A percentile compares a stretch with the other conserved stretches of the same genome.
Evolutionary conservation across 2,329 filamentous ascomycete genomes (phyloP).

Genomic region (Hymenoscyphus scutula): DNA sequence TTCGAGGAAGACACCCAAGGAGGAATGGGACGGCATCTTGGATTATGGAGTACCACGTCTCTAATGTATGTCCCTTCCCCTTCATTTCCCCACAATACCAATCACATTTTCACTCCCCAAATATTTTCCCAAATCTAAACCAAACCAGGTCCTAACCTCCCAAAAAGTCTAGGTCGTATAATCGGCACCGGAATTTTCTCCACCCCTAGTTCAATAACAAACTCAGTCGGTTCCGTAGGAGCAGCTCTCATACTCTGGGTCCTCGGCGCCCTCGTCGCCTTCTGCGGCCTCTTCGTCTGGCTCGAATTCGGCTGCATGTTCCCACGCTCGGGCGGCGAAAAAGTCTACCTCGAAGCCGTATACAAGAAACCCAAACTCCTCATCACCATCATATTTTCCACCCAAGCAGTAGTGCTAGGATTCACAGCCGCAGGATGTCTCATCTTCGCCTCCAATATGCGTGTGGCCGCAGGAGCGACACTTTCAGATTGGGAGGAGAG

Average conservation of each 20-base stretch:
- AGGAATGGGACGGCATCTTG: constrained; percentile 24
- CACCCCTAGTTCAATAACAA: constrained; percentile 45
- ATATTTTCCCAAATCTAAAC: not conserved
- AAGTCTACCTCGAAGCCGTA: constrained; percentile 52
- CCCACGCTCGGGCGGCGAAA: constrained; percentile 48
- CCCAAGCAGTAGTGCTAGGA: constrained; percentile 48
- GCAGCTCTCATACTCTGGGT: constrained; percentile 54
- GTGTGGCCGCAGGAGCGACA: constrained; percentile 46
- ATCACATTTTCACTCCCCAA: not conserved
- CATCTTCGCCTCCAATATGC: constrained; percentile 54
- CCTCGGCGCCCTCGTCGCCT: constrained; percentile 45
- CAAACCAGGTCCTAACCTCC: not conserved
- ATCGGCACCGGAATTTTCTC: constrained; percentile 1
- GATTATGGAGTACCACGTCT: constrained; percentile 22
- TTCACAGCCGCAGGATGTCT: constrained; percentile 62
- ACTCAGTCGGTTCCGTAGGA: constrained; percentile 51
- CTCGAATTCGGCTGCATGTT: constrained; percentile 46
- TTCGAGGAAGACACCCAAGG: constrained; percentile 22
- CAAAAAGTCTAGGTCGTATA: constrained; percentile 1
- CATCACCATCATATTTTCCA: constrained; percentile 50
- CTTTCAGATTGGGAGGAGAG: constrained; percentile 48
- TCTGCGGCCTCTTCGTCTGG: constrained; percentile 44
- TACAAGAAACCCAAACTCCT: constrained; percentile 49
- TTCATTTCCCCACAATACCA: not conserved
- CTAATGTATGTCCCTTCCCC: constrained; percentile 15